Conservation (phyloP, 352 stramenopile species). For the Stramenopiles sp. region DNA sequence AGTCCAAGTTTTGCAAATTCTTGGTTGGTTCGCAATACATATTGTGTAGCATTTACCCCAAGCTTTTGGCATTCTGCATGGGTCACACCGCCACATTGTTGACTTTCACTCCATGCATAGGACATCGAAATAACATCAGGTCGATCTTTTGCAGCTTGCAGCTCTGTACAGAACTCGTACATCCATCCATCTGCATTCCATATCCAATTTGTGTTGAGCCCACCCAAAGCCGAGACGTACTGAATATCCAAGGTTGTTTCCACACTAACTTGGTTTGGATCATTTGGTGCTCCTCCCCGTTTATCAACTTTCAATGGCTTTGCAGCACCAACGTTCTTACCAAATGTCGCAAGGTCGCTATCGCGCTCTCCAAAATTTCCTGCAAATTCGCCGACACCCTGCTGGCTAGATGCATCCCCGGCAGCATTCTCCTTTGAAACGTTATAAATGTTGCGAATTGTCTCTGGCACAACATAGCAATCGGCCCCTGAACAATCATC, state of each 20-base stretch:
- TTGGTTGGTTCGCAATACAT: conserved; percentile 11
- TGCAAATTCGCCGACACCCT: too few species aligned
- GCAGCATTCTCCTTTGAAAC: too few species aligned
- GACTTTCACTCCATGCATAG: background rate
- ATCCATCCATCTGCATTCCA: background rate
- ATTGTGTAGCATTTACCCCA: conserved; percentile 19
- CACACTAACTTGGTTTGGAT: background rate
- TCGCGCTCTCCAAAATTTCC: too few species aligned
- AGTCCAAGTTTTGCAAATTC: conserved; percentile 18
- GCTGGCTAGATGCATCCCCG: too few species aligned
- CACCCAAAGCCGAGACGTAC: conserved; percentile 10
- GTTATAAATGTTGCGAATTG: background rate
- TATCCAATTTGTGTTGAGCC: conserved; percentile 10
- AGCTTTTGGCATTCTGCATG: conserved; percentile 9
- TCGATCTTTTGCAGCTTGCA: background rate
- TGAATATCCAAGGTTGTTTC: conserved; percentile 13
- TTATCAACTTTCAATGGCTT: too few species aligned
- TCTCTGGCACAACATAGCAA: conserved; percentile 13
- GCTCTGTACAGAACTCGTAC: background rate
- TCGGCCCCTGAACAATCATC: background rate
- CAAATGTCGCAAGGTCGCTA: too few species aligned
- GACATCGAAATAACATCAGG: background rate
- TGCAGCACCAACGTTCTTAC: too few species aligned
- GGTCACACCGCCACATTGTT: conserved; percentile 9
- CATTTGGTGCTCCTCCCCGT: too few species aligned